Evolutionary conservation across 805 yeast genomes (phyloP), one percentile per base, ranked within the genome.

Genomic region (Saturnispora serradocipensis): DNA sequence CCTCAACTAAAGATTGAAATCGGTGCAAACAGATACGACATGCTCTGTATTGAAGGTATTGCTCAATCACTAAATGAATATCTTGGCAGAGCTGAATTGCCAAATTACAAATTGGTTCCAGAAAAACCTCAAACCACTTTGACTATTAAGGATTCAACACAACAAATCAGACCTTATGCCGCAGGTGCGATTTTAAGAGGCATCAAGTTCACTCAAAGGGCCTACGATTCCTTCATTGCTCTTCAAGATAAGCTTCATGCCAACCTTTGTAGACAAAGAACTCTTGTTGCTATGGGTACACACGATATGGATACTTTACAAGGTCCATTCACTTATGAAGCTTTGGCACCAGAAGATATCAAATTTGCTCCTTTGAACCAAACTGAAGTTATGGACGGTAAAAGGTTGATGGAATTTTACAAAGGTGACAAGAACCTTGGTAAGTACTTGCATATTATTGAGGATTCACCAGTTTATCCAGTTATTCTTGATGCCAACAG

Each of bases 1-100:
- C 97, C 99, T n/a, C 95, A 91, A 70, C 77, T 88, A 62, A 93
- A 93, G 72, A 88, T 93, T 63, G 99, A 93, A 69, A 83, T 95
- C 57, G 97, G 97, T 53, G 99, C 99, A 56, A 93, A 93, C 73
- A 86, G 99, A 76, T 95, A 93, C 66, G 99, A 93, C 68, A 82
- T 93, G 90, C 81, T 93, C 58, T 95, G 99, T 75, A 86, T 89
- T 61, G 99, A 93, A 72, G 99, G 99, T 65, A 89, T 93, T 69
- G 89, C 97, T 1, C 95, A 88, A 65, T 91, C 98, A 1, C 74
- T 93, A 65, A 89, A 89, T 63, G 95, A 90, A 67, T 93, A 87
- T 65, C 75, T 91, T 61, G 96, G 95, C 36, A 80, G 78, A 54
- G 61, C 68, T 5, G 65, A 70, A 46, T 73, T 85, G 43, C 97